Evolutionary conservation across 257 asterid species (phyloP).

Genomic region (Solanum pennellii): DNA sequence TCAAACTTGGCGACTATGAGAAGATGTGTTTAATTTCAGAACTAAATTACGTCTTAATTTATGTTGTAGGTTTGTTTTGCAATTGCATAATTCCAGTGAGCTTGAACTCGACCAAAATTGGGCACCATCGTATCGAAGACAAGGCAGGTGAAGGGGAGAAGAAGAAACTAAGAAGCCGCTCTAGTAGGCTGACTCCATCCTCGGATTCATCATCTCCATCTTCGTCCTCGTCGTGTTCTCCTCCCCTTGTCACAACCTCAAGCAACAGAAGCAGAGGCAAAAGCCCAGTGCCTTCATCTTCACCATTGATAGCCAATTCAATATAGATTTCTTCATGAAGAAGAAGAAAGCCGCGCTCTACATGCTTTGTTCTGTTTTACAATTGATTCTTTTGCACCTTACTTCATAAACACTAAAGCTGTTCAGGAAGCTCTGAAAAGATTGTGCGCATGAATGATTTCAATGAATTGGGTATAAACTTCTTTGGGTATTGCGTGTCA

Average conservation of each 20-base stretch:
- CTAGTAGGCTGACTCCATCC: constrained; percentile 22
- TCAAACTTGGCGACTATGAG: background rate
- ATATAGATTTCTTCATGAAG: background rate
- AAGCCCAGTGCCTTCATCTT: constrained; percentile 22
- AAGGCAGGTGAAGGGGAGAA: constrained; percentile 39
- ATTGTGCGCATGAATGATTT: constrained; percentile 20
- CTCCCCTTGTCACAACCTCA: constrained; percentile 11
- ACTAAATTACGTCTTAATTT: background rate
- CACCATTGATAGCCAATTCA: constrained; percentile 21
- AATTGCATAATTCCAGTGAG: constrained; percentile 62
- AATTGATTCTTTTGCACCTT: background rate
- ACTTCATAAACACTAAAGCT: background rate
- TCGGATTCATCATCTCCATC: constrained; percentile 38
- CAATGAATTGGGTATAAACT: background rate
- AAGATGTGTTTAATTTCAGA: background rate
- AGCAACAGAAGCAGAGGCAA: constrained; percentile 15
- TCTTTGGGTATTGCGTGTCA: background rate
- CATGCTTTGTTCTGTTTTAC: background rate
- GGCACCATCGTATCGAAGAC: constrained; percentile 45
- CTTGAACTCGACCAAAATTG: constrained; percentile 44
- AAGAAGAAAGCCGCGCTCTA: background rate
- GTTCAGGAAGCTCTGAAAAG: constrained; percentile 1
- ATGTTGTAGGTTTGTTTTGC: constrained; percentile 43
- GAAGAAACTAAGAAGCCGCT: constrained; percentile 40
- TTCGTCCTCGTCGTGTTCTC: constrained; percentile 13